Evolutionary conservation across 179 eudicot species (phyloP).

Genomic region (Corrigiola litoralis): DNA sequence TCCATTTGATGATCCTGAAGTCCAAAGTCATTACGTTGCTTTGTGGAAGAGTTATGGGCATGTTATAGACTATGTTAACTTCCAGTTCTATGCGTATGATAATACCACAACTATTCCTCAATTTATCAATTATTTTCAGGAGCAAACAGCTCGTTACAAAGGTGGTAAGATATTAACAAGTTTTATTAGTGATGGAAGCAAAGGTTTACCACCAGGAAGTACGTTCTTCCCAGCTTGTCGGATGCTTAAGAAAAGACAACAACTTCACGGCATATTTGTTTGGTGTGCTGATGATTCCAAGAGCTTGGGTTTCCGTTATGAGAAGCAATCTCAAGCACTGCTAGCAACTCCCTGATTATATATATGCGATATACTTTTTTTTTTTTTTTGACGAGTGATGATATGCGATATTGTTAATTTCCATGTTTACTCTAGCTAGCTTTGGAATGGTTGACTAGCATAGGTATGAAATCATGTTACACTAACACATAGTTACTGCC

Average conservation of each 20-base stretch:
- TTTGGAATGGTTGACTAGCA: too few relatives aligned
- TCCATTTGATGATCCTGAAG: conserved; percentile 42
- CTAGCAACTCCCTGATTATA: conserved; percentile 23
- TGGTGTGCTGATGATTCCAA: conserved; percentile 68
- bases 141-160: conserved; percentile 34
- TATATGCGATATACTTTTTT: too few relatives aligned
- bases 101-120: conserved; percentile 32
- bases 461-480: too few relatives aligned
- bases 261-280: conserved; percentile 51
- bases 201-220: conserved; percentile 40
- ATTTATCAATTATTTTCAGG: conserved; percentile 32
- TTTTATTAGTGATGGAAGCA: conserved; percentile 39
- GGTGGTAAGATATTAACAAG: conserved; percentile 54
- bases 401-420: too few relatives aligned
- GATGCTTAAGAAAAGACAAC: conserved; percentile 30
- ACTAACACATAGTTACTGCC: too few relatives aligned
- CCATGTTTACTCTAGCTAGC: too few relatives aligned
- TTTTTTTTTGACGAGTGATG: too few relatives aligned
- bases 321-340: conserved; percentile 40
- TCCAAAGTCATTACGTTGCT: conserved; percentile 44
- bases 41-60: conserved; percentile 50
- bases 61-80: conserved; percentile 56
- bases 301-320: conserved; percentile 36
- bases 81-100: conserved; percentile 60
- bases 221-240: conserved; percentile 46